phyloP scores from a whole-genome alignment of 2,329 filamentous ascomycete genomes.

The Diaporthe sp. region DNA sequence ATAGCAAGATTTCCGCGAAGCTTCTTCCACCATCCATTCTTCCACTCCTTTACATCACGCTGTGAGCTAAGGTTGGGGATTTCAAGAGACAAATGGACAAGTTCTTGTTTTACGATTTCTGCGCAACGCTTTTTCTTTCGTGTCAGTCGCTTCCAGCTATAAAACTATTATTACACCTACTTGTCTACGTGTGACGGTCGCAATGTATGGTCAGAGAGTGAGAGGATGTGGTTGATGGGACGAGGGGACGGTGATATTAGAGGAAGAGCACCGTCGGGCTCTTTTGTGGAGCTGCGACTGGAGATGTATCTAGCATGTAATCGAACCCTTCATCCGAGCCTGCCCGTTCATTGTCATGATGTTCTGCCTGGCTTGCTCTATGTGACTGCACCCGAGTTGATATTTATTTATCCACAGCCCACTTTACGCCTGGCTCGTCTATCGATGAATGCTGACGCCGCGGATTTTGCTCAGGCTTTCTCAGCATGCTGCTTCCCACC shows the following conservation, averaged over 20 bases:
- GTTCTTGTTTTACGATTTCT: not conserved
- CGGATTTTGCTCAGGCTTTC: not conserved
- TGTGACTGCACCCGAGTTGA: not conserved
- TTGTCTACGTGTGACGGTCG: conserved; percentile 3
- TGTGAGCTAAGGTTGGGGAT: not conserved
- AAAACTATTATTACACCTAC: not conserved
- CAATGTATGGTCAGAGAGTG: not conserved
- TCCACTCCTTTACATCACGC: not conserved
- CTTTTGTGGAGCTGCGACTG: not conserved
- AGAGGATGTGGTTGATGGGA: not conserved
- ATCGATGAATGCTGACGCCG: not conserved
- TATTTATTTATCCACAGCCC: not conserved
- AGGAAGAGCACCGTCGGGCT: not conserved
- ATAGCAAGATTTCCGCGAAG: conserved; percentile 32
- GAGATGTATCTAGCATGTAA: conserved; percentile 8
- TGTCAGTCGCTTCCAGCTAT: conserved; percentile 18
- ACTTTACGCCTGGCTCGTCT: not conserved
- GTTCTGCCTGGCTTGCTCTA: not conserved
- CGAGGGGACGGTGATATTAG: not conserved
- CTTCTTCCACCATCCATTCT: conserved; percentile 25
- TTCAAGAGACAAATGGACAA: conserved; percentile 10
- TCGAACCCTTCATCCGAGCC: not conserved
- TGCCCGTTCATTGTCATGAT: not conserved
- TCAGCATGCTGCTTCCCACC: not conserved
- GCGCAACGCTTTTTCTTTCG: conserved; percentile 2